These are phyloP conservation scores for Aspergillus amoenus DNA, from an alignment of 2,329 filamentous ascomycete genomes.

Conservation along the genomic window DNA sequence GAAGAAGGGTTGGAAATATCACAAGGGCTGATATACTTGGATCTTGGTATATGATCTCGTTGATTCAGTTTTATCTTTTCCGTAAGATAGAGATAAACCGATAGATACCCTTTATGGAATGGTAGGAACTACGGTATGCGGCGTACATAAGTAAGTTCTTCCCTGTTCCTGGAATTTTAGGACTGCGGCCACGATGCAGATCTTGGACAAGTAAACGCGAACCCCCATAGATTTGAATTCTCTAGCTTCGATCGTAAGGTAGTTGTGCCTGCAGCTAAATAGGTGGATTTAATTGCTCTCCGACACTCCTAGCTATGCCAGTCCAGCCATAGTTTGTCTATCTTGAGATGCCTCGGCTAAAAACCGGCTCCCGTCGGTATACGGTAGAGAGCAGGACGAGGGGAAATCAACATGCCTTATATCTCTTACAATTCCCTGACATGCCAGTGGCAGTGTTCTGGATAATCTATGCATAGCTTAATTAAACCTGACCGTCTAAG, in stretches of 20 bases:
- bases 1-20: constrained; percentile 52
- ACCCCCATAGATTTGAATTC: too few species aligned
- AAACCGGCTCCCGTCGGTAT: not conserved
- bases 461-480: too few species aligned
- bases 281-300: too few species aligned
- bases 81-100: not conserved
- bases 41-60: not conserved
- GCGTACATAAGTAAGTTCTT: not conserved
- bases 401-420: not conserved
- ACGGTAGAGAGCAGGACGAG: not conserved
- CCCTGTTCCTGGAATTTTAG: not conserved
- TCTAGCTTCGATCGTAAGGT: too few species aligned
- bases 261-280: too few species aligned
- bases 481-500: too few species aligned
- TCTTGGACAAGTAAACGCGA: too few species aligned
- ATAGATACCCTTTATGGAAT: not conserved
- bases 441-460: too few species aligned
- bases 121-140: not conserved
- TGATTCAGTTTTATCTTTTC: not conserved
- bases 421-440: not conserved
- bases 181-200: too few species aligned
- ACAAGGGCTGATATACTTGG: constrained; percentile 23
- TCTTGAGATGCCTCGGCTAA: not conserved
- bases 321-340: not conserved
- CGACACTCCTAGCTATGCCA: not conserved